Evolutionary conservation across 805 yeast species (phyloP).

Genomic region (Myxozyma nipponensis): DNA sequence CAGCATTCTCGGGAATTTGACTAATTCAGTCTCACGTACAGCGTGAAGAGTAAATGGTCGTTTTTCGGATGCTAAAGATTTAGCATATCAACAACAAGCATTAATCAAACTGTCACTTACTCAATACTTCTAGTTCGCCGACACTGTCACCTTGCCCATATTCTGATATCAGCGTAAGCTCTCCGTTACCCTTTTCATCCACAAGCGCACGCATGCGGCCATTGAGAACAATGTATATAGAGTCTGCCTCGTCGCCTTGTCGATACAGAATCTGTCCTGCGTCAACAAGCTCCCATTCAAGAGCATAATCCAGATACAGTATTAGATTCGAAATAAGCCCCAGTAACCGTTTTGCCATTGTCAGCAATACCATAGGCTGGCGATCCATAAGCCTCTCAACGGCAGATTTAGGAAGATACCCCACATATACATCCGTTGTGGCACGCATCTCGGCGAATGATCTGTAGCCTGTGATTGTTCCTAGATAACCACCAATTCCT

Average conservation of each 20-base stretch:
- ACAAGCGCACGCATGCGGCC: conserved; percentile 73
- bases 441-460: conserved; percentile 73
- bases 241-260: conserved; percentile 85
- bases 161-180: conserved; percentile 54
- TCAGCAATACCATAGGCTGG: conserved; percentile 68
- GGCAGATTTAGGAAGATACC: conserved; percentile 59
- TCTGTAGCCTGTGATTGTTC: conserved; percentile 71
- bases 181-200: conserved; percentile 18
- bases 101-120: conserved; percentile 38
- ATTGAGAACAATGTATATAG: conserved; percentile 82
- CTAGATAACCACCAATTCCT: conserved; percentile 82
- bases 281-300: conserved; percentile 91
- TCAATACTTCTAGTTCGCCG: conserved; percentile 92
- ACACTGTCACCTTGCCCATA: conserved; percentile 91
- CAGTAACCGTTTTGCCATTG: conserved; percentile 70
- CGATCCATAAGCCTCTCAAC: conserved; percentile 68
- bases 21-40: conserved; percentile 88
- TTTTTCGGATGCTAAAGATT: conserved; percentile 43
- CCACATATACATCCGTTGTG: conserved; percentile 59
- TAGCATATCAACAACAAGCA: neutral
- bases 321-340: conserved; percentile 63
- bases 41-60: conserved; percentile 72
- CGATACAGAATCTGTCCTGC: conserved; percentile 78
- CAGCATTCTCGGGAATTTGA: conserved; percentile 83
- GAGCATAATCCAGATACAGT: conserved; percentile 76